Conservation (phyloP, 305 asterid species). For the Fraxinus baroniana region DNA sequence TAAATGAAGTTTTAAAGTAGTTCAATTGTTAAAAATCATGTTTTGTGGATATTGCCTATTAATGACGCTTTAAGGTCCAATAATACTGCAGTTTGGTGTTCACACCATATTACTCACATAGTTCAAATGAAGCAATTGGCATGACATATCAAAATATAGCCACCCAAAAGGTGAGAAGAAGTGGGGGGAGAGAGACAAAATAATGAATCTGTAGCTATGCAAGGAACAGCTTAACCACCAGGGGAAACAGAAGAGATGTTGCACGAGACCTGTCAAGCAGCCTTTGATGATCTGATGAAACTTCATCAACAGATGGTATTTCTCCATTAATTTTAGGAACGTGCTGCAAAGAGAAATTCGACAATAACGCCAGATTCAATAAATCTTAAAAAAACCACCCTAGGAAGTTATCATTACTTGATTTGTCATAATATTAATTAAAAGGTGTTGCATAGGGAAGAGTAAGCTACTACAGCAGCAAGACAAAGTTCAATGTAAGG, state of each 20-base stretch:
- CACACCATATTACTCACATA: not conserved
- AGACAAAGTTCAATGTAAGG: constrained; percentile 2
- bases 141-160: not conserved
- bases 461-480: not conserved
- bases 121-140: not conserved
- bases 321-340: constrained; percentile 89
- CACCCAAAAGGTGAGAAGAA: not conserved
- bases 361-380: constrained; percentile 17
- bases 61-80: not conserved
- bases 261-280: constrained; percentile 65
- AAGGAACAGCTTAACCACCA: not conserved
- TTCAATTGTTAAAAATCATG: not conserved
- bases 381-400: not conserved
- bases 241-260: constrained; percentile 16
- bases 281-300: constrained; percentile 79
- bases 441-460: not conserved
- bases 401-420: not conserved
- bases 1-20: not conserved
- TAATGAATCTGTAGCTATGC: not conserved
- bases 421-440: constrained; percentile 1
- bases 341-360: constrained; percentile 54
- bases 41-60: not conserved
- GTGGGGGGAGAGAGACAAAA: not conserved
- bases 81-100: not conserved
- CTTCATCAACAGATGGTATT: constrained; percentile 87